Evolutionary conservation across 2,329 filamentous ascomycete genomes (phyloP).

Genomic region (Pseudocercospora vitis): DNA sequence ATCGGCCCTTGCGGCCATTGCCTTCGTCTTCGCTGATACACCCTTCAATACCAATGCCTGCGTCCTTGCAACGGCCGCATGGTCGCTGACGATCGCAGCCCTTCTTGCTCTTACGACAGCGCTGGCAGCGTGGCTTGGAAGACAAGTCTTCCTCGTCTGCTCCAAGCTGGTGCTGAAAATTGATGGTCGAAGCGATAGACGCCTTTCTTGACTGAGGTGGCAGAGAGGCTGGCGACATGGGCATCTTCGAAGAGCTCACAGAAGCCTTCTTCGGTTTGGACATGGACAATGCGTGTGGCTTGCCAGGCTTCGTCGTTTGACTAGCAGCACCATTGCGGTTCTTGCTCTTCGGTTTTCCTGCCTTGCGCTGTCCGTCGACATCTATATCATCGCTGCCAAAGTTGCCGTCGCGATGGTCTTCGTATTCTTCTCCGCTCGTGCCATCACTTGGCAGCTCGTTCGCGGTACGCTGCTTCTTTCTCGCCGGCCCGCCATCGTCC

Average conservation of each 20-base stretch:
- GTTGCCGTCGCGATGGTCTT: constrained; percentile 52
- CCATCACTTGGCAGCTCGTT: constrained; percentile 58
- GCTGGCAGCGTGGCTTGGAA: constrained; percentile 93
- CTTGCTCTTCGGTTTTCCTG: constrained; percentile 46
- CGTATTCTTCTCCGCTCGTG: constrained; percentile 62
- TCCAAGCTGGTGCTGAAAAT: constrained; percentile 59
- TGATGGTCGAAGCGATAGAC: constrained; percentile 62
- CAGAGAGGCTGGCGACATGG: constrained; percentile 60
- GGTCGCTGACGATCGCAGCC: constrained; percentile 95
- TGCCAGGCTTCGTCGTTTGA: constrained; percentile 39
- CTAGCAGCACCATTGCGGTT: constrained; percentile 32
- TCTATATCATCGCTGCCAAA: constrained; percentile 59
- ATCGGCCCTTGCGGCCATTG: constrained; percentile 93
- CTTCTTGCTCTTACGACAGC: constrained; percentile 99
- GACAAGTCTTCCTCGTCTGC: constrained; percentile 86
- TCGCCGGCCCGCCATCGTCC: constrained; percentile 32
- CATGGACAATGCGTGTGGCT: constrained; percentile 46
- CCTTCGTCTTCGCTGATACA: constrained; percentile 98
- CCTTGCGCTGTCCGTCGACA: constrained; percentile 41
- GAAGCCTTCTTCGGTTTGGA: constrained; percentile 54
- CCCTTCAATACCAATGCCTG: constrained; percentile 86
- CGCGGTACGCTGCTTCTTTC: constrained; percentile 42
- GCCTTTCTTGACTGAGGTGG: constrained; percentile 71
- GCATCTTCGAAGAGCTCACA: constrained; percentile 40
- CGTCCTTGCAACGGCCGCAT: constrained; percentile 92